Conservation (phyloP, 805 yeast species). For the Candida ipomoeae region DNA sequence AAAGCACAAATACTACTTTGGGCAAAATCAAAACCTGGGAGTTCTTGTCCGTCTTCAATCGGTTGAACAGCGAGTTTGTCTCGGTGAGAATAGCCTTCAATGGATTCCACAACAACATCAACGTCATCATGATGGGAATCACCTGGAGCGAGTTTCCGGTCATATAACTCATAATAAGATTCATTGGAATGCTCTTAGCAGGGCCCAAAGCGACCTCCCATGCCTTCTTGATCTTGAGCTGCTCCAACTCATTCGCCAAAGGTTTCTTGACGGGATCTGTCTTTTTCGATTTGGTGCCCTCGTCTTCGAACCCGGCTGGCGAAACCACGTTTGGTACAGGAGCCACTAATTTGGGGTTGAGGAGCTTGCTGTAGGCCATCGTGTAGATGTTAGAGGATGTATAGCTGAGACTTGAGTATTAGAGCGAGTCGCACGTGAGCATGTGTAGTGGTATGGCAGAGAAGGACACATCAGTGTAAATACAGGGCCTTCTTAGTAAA, state of each 20-base stretch:
- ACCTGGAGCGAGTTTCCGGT: constrained; percentile 86
- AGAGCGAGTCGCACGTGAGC: neutral
- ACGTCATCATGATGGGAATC: constrained; percentile 85
- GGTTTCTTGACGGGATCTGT: constrained; percentile 13
- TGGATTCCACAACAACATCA: constrained; percentile 78
- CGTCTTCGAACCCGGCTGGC: constrained; percentile 21
- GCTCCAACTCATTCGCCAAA: constrained; percentile 24
- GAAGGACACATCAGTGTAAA: neutral
- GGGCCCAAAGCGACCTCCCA: constrained; percentile 87
- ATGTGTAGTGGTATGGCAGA: neutral
- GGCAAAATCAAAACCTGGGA: constrained; percentile 33
- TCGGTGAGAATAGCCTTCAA: constrained; percentile 61
- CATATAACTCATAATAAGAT: constrained; percentile 84
- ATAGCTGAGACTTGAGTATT: neutral
- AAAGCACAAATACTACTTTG: constrained; percentile 44
- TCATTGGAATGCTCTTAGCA: constrained; percentile 84
- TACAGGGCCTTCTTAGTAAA: too few species aligned
- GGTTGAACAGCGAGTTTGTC: constrained; percentile 52
- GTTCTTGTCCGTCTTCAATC: constrained; percentile 39
- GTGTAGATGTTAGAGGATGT: neutral
- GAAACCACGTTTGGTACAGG: constrained; percentile 8
- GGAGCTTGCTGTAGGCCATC: constrained; percentile 14
- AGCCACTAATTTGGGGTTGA: constrained; percentile 8
- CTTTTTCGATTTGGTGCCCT: constrained; percentile 2
- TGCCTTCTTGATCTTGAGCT: constrained; percentile 57